Evolutionary conservation across 2,329 filamentous ascomycete genomes (phyloP).

Genomic region (Cryphonectria naterciae): DNA sequence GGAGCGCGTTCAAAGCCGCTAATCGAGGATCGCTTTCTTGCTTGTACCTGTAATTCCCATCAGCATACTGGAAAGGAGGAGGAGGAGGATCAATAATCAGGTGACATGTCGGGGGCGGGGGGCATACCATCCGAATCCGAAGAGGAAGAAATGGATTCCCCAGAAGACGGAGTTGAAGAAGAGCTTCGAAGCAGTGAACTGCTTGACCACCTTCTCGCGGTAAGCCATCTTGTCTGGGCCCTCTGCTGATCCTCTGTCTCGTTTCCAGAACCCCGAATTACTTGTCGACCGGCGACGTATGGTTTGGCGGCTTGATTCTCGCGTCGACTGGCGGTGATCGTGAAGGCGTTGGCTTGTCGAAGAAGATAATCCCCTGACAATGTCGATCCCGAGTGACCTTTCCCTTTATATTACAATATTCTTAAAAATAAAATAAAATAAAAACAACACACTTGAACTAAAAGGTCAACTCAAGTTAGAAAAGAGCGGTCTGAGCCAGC

Average conservation of each 20-base stretch:
- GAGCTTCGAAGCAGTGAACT: slow-evolving; percentile 72
- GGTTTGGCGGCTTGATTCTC: slow-evolving; percentile 33
- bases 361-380: slow-evolving; percentile 2
- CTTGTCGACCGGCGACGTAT: slow-evolving; percentile 61
- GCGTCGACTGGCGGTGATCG: slow-evolving; percentile 27
- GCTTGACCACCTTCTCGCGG: slow-evolving; percentile 56
- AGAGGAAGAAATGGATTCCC: slow-evolving; percentile 76
- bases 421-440: slow-evolving; percentile 2
- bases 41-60: slow-evolving; percentile 66
- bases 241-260: slow-evolving; percentile 33
- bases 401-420: slow-evolving; percentile 37
- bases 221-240: slow-evolving; percentile 46
- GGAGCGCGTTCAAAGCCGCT: slow-evolving; percentile 77
- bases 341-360: slow-evolving; percentile 26
- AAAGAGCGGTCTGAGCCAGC: slow-evolving; percentile 65
- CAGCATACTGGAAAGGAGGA: slow-evolving; percentile 27
- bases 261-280: slow-evolving; percentile 38
- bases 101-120: not conserved
- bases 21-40: slow-evolving; percentile 72
- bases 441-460: slow-evolving; percentile 32
- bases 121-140: slow-evolving; percentile 81
- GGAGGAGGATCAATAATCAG: not conserved
- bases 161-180: slow-evolving; percentile 83
- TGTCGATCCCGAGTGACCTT: slow-evolving; percentile 20
- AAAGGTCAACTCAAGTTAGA: slow-evolving; percentile 40